A percentile compares a stretch with the other conserved stretches of the same genome.
These are phyloP conservation scores for Ganoderma resinaceum DNA, from an alignment of 1,284 basidiomycete species.

Conservation along the genomic window DNA sequence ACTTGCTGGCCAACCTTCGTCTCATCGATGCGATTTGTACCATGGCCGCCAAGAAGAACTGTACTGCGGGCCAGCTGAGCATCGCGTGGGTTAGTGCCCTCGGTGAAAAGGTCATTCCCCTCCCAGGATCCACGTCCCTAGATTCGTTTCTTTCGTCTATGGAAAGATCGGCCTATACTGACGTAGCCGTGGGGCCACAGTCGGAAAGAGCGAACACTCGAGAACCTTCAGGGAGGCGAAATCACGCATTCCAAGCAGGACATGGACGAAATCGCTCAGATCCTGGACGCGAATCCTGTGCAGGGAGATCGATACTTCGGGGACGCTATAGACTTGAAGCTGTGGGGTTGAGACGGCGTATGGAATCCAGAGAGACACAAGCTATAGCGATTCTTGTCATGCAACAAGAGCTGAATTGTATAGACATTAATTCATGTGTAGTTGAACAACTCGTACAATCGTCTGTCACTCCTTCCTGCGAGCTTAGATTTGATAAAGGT, in stretches of 20 bases:
- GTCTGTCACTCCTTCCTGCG: too few relatives aligned
- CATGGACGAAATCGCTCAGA: conserved; percentile 43
- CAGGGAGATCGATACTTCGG: conserved; percentile 39
- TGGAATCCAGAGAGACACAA: not conserved
- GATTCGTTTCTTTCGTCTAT: not conserved
- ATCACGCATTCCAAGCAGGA: conserved; percentile 49
- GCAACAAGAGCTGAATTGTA: not conserved
- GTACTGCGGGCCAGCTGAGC: conserved; percentile 63
- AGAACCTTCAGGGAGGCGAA: conserved; percentile 53
- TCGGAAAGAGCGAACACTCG: conserved; percentile 45
- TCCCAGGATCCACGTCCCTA: conserved; percentile 59
- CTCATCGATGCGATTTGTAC: conserved; percentile 12
- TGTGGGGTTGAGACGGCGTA: conserved; percentile 32
- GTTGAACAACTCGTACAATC: not conserved
- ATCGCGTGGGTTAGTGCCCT: conserved; percentile 65
- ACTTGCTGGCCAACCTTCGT: conserved; percentile 14
- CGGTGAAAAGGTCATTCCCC: conserved; percentile 55
- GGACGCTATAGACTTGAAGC: conserved; percentile 26
- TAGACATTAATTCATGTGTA: not conserved
- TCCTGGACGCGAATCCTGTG: conserved; percentile 35
- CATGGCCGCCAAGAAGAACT: conserved; percentile 54
- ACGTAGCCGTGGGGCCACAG: conserved; percentile 22
- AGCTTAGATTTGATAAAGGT: not conserved
- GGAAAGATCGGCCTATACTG: not conserved
- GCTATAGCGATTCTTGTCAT: too few relatives aligned